Percentiles rank a stretch among this genome's conserved stretches.
Conservation (phyloP, 1,139 yeast species). For the Trichomonascaceae sp. region DNA sequence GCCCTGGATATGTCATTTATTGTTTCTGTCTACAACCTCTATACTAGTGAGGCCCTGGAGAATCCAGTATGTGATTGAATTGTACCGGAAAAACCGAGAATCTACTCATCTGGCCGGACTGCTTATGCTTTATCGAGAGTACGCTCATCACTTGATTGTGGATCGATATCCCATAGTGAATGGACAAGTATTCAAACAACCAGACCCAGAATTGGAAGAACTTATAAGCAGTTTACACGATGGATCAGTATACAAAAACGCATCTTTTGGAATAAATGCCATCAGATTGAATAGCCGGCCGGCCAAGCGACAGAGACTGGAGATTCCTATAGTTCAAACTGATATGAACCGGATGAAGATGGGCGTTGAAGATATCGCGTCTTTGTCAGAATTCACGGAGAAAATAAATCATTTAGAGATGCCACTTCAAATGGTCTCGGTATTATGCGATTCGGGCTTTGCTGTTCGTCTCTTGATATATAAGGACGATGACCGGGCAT, state of each 20-base stretch:
- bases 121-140: constrained; percentile 28
- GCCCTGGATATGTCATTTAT: constrained; percentile 39
- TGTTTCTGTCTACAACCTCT: constrained; percentile 35
- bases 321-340: constrained; percentile 10
- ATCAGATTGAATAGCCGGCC: not conserved
- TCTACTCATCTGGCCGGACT: constrained; percentile 33
- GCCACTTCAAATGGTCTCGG: constrained; percentile 25
- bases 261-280: constrained; percentile 15
- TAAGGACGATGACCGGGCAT: constrained; percentile 17
- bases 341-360: constrained; percentile 1
- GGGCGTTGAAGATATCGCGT: constrained; percentile 19
- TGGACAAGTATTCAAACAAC: constrained; percentile 27
- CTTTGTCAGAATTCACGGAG: constrained; percentile 19
- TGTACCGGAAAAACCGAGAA: constrained; percentile 31
- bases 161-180: constrained; percentile 25
- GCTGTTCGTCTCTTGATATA: constrained; percentile 21
- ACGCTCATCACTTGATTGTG: constrained; percentile 26
- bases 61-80: constrained; percentile 32
- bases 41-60: constrained; percentile 36
- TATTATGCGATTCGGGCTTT: constrained; percentile 20
- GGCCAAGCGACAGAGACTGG: constrained; percentile 11
- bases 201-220: constrained; percentile 21
- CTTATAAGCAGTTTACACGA: constrained; percentile 20
- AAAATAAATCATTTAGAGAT: constrained; percentile 21
- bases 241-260: constrained; percentile 16